Evolutionary conservation across 2,329 filamentous ascomycete species (phyloP).

Genomic region (Zymoseptoria ardabiliae): DNA sequence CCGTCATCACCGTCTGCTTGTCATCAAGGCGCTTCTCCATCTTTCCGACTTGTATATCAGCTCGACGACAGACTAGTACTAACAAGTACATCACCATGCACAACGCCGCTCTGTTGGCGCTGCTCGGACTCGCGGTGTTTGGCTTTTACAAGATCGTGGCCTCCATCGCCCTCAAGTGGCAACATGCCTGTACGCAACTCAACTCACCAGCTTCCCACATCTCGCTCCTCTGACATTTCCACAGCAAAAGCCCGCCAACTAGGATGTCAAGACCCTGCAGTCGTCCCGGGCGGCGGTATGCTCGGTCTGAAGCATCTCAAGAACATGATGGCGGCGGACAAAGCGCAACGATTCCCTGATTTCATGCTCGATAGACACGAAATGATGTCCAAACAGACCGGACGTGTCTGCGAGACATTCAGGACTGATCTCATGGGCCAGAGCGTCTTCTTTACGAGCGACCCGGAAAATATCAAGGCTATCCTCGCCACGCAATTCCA

Average conservation of each 20-base stretch:
- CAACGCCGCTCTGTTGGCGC: slow-evolving; percentile 15
- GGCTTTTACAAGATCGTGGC: slow-evolving; percentile 20
- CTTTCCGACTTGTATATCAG: not conserved
- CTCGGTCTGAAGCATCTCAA: slow-evolving; percentile 25
- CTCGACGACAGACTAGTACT: not conserved
- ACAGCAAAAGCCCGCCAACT: slow-evolving; percentile 19
- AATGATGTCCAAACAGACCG: slow-evolving; percentile 18
- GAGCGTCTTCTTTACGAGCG: slow-evolving; percentile 23
- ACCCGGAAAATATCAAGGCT: slow-evolving; percentile 32
- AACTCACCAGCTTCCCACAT: no score
- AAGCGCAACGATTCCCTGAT: slow-evolving; percentile 23
- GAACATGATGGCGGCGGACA: slow-evolving; percentile 23
- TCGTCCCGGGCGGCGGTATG: slow-evolving; percentile 19
- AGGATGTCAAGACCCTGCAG: slow-evolving; percentile 21
- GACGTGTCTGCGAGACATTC: slow-evolving; percentile 24
- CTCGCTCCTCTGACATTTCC: not conserved
- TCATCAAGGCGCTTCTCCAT: no score
- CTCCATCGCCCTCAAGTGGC: slow-evolving; percentile 10
- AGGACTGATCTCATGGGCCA: slow-evolving; percentile 20
- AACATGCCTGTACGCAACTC: slow-evolving; percentile 11
- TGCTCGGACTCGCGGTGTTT: slow-evolving; percentile 18
- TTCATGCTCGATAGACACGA: slow-evolving; percentile 21
- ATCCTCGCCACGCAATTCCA: slow-evolving; percentile 27
- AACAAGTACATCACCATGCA: slow-evolving; percentile 13
- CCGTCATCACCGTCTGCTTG: no score